Percentiles rank a stretch among this genome's conserved stretches.
Evolutionary conservation across 2,329 filamentous ascomycete species (phyloP).

Genomic region (Fusarium sp.): DNA sequence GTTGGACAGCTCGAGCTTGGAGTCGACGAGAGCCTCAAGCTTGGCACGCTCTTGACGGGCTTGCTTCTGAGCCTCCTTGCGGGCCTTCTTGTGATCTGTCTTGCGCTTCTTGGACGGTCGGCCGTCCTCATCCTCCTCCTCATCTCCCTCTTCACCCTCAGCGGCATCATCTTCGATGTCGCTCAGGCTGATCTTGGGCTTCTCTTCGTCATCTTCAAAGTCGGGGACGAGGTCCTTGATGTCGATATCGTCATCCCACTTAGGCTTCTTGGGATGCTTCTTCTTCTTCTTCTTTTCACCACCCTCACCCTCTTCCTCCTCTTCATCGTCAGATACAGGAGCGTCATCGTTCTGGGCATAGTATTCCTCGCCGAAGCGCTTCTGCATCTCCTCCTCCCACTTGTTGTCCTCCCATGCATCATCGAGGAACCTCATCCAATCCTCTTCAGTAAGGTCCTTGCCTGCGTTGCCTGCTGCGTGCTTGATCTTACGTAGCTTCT

Average conservation of each 20-base stretch:
- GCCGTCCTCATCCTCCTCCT: slow-evolving; percentile 57
- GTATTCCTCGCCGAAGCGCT: slow-evolving; percentile 89
- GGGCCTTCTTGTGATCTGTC: slow-evolving; percentile 69
- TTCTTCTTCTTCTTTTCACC: slow-evolving; percentile 61
- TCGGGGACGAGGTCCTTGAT: slow-evolving; percentile 93
- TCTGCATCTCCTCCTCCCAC: slow-evolving; percentile 93
- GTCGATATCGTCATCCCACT: slow-evolving; percentile 97
- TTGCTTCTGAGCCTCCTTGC: slow-evolving; percentile 71
- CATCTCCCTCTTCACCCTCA: slow-evolving; percentile 51
- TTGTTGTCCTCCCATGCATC: slow-evolving; percentile 88
- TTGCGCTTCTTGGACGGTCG: slow-evolving; percentile 70
- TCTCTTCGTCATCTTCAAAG: slow-evolving; percentile 75
- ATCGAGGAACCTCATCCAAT: slow-evolving; percentile 88
- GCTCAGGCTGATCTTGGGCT: slow-evolving; percentile 67
- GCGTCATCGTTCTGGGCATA: slow-evolving; percentile 81
- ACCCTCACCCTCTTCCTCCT: slow-evolving; percentile 72
- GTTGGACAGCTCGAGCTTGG: slow-evolving; percentile 79
- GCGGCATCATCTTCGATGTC: slow-evolving; percentile 54
- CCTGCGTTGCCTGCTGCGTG: slow-evolving; percentile 85
- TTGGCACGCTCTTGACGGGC: slow-evolving; percentile 84
- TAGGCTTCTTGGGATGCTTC: slow-evolving; percentile 68
- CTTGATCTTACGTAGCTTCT: slow-evolving; percentile 88
- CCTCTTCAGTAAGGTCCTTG: slow-evolving; percentile 75
- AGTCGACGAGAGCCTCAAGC: slow-evolving; percentile 88
- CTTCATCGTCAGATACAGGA: slow-evolving; percentile 72